Conservation (phyloP, 202 grass and related monocot species). For the Carex sylvatica region DNA sequence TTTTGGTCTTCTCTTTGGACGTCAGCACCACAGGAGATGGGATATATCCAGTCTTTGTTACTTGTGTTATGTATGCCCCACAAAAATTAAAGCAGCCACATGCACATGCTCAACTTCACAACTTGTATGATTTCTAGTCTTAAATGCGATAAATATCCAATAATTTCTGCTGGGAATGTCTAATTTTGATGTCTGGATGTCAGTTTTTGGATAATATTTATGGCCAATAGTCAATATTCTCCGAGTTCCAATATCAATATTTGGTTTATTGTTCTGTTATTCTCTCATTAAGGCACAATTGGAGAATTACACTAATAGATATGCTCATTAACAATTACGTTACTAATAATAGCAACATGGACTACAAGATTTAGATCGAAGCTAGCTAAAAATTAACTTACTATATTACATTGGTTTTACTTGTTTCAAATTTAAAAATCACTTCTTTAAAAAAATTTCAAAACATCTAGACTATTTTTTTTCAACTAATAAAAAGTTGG, state of each 20-base stretch:
- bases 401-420: neutral
- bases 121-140: conserved; percentile 15
- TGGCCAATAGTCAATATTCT: neutral
- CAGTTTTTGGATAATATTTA: neutral
- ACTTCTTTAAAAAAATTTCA: neutral
- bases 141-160: conserved; percentile 1
- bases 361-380: neutral
- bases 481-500: neutral
- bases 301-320: neutral
- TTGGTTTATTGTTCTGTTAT: neutral
- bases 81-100: neutral
- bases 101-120: conserved; percentile 18
- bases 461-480: neutral
- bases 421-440: neutral
- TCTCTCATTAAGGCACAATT: neutral
- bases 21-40: neutral
- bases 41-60: neutral
- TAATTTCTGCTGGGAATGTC: neutral
- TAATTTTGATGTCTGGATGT: neutral
- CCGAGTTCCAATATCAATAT: neutral
- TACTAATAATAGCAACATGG: neutral
- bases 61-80: neutral
- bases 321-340: neutral
- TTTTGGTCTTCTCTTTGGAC: neutral
- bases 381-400: neutral